phyloP scores from a whole-genome alignment of 2,329 filamentous ascomycete genomes.

The Epichloe sibirici region DNA sequence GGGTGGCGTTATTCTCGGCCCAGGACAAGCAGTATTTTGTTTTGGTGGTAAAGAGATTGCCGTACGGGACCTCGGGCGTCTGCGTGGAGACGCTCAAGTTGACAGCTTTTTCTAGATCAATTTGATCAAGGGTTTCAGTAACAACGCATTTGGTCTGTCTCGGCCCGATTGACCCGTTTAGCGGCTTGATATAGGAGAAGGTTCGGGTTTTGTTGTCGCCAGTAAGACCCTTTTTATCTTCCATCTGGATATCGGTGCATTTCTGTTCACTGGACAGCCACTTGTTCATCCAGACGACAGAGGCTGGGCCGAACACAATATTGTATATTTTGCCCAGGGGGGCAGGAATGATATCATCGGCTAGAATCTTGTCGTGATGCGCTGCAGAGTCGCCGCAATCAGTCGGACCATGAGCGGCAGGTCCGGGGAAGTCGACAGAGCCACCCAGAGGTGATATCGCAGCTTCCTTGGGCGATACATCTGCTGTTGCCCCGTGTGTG shows the following conservation, averaged over 20 bases:
- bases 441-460: conserved; percentile 26
- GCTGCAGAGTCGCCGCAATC: conserved; percentile 67
- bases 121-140: conserved; percentile 66
- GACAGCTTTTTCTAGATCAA: conserved; percentile 80
- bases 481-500: conserved; percentile 31
- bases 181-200: conserved; percentile 85
- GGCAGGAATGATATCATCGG: conserved; percentile 78
- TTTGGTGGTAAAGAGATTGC: conserved; percentile 82
- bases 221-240: conserved; percentile 68
- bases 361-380: conserved; percentile 77
- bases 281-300: conserved; percentile 69
- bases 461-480: conserved; percentile 32
- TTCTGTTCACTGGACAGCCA: conserved; percentile 84
- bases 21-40: conserved; percentile 92
- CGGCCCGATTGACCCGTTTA: conserved; percentile 74
- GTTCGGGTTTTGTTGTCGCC: conserved; percentile 62
- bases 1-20: conserved; percentile 76
- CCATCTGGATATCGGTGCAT: conserved; percentile 73
- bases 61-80: conserved; percentile 89
- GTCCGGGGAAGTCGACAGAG: conserved; percentile 66
- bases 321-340: conserved; percentile 82
- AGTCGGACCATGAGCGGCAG: conserved; percentile 68
- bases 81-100: conserved; percentile 74
- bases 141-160: conserved; percentile 92
- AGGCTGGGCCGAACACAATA: conserved; percentile 72